These are phyloP conservation scores for Halophytophthora polymorphica DNA, from an alignment of 352 stramenopile species.

Conservation along the genomic window DNA sequence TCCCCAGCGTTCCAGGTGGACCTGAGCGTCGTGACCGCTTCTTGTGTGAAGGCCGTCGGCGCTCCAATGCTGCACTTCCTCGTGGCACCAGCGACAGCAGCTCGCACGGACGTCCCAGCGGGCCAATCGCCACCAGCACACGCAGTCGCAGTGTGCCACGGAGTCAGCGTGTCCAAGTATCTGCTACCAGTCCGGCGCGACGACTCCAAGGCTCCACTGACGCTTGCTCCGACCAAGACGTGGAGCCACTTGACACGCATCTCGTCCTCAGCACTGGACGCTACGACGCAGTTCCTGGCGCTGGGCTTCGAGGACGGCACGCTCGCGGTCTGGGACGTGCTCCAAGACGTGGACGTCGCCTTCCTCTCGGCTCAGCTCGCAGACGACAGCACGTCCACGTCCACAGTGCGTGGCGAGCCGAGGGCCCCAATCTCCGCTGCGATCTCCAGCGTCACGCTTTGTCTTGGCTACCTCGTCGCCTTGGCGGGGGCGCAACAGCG, in stretches of 20 bases:
- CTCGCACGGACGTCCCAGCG: not conserved
- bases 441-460: constrained; percentile 16
- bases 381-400: not conserved
- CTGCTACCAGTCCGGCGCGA: constrained; percentile 6
- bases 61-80: constrained; percentile 22
- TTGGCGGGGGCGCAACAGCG: constrained; percentile 34
- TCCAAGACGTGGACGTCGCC: constrained; percentile 39
- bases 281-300: constrained; percentile 45
- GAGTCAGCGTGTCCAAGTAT: constrained; percentile 36
- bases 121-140: constrained; percentile 14
- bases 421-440: not conserved
- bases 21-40: constrained; percentile 8
- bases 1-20: constrained; percentile 16
- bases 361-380: constrained; percentile 18
- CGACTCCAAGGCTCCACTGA: not conserved
- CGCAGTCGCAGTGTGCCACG: constrained; percentile 32
- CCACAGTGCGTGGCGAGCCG: not conserved
- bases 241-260: constrained; percentile 44
- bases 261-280: constrained; percentile 30
- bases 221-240: constrained; percentile 10
- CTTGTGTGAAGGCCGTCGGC: constrained; percentile 1
- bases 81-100: constrained; percentile 9
- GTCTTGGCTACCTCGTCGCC: constrained; percentile 27
- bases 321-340: constrained; percentile 49
- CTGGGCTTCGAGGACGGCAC: constrained; percentile 46